These are phyloP conservation scores for Arachnomyces sp. DNA, from an alignment of 2,329 filamentous ascomycete genomes.

Conservation along the genomic window DNA sequence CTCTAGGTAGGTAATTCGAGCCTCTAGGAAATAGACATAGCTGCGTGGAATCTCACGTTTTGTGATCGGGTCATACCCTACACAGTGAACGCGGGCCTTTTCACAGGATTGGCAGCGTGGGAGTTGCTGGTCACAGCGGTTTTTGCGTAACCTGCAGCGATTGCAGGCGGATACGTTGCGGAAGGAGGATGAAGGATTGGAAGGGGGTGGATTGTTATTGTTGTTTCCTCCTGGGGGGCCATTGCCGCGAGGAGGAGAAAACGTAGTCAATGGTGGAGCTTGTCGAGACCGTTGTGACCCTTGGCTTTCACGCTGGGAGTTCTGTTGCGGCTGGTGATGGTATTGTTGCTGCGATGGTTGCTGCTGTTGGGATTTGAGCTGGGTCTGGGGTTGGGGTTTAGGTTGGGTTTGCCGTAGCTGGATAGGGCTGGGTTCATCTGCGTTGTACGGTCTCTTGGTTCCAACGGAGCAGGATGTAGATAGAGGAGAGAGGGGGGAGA, in stretches of 20 bases:
- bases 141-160: slow-evolving; percentile 83
- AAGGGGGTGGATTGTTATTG: slow-evolving; percentile 15
- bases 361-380: slow-evolving; percentile 4
- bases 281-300: slow-evolving; percentile 2
- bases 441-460: slow-evolving; percentile 29
- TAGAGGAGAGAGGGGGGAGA: slow-evolving; percentile 16
- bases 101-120: slow-evolving; percentile 87
- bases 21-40: slow-evolving; percentile 93
- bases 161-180: slow-evolving; percentile 92
- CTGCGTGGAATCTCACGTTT: slow-evolving; percentile 88
- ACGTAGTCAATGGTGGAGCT: slow-evolving; percentile 12
- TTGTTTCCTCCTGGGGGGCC: neutral
- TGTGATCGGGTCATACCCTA: slow-evolving; percentile 92
- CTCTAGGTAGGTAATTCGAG: slow-evolving; percentile 75
- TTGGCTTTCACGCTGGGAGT: slow-evolving; percentile 7
- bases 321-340: slow-evolving; percentile 9
- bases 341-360: slow-evolving; percentile 9
- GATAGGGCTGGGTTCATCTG: slow-evolving; percentile 19
- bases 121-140: slow-evolving; percentile 86
- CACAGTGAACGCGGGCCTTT: slow-evolving; percentile 84
- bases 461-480: slow-evolving; percentile 25
- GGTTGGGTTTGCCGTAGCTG: slow-evolving; percentile 8
- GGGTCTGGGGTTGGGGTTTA: slow-evolving; percentile 15
- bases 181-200: slow-evolving; percentile 43
- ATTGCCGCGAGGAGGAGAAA: slow-evolving; percentile 7